Evolutionary conservation across 2,329 filamentous ascomycete genomes (phyloP).

Genomic region (Ophiostoma himal-ulmi): DNA sequence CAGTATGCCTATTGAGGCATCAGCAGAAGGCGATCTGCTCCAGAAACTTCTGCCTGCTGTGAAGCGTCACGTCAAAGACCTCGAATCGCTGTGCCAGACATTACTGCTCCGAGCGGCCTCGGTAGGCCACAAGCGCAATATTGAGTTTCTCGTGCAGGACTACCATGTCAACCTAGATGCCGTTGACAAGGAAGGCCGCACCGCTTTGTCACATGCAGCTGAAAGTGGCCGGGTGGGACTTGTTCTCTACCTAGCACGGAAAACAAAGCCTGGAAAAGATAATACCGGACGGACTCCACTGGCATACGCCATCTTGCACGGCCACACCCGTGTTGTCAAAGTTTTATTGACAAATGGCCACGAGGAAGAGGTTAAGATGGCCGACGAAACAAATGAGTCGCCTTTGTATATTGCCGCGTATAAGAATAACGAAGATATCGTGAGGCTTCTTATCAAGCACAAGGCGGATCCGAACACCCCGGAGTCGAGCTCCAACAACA

Average conservation of each 20-base stretch:
- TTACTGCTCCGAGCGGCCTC: background rate
- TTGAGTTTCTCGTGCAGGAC: background rate
- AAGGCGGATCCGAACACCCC: slow-evolving; percentile 2
- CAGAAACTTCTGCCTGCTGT: background rate
- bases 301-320: background rate
- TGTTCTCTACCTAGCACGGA: background rate
- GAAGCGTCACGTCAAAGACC: background rate
- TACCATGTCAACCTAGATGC: background rate
- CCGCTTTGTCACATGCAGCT: background rate
- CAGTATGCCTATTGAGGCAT: background rate
- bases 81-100: background rate
- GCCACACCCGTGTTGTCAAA: background rate
- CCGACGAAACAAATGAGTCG: background rate
- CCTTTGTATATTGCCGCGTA: background rate
- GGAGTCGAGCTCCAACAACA: background rate
- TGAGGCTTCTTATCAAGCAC: background rate
- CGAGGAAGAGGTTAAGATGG: background rate
- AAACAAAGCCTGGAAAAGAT: background rate
- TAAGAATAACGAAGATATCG: background rate
- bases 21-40: background rate
- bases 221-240: background rate
- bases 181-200: background rate
- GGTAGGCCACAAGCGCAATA: background rate
- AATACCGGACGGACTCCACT: background rate
- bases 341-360: background rate